Evolutionary conservation across 345 rosid genomes (phyloP), one percentile per base, ranked within the genome.

Genomic region (Eucalyptus pumila): DNA sequence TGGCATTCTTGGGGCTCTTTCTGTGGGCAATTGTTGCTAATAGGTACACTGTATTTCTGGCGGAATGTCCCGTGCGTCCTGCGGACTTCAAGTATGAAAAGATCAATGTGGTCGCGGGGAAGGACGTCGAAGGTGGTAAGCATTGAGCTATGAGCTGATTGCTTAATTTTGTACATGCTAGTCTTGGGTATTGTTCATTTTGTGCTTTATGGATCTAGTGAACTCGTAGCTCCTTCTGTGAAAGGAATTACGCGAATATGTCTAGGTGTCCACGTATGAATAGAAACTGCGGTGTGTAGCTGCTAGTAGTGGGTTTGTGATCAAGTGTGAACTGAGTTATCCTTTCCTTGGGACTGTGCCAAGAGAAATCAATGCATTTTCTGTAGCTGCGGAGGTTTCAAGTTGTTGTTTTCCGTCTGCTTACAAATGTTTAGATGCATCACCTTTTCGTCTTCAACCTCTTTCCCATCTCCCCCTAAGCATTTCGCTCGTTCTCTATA

Each of bases 81-180:
- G 87, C 10, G 2, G 94, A 93, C 58, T 92, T 92, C 92, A 92
- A 86, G 91, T 94, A 94, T 34, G 92, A 94, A 86, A 93, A 93
- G 90, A 88, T 95, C 67, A 85, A 54, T 86, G 92, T 93, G 72
- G 88, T 89, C 9, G 92, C 45, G 2, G 45, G 27, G 83, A 40
- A 76, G 83, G 83, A 37, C 2, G 27, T 40, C 27, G 47, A 76
- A 37, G 47, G 83, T 76, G 83, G 45, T 76, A 37, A 76, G 47
- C 45, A 76, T 76, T 76, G 83, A 76, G 47, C 11, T 37, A 76
- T 37, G 83, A 76, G 45, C 83, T 11, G 83, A 76, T 21, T 23
- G 45, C 26, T 37, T 62, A 62, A 27, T 30, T 62, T 37, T 37
- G 83, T 76, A 76, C 83, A 76, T 37, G 83, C 47, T 76, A 42